Evolutionary conservation across 225 moss, liverwort and hornwort genomes (phyloP), one percentile per base, ranked within the genome.

Genomic region (Lunularia cruciata): DNA sequence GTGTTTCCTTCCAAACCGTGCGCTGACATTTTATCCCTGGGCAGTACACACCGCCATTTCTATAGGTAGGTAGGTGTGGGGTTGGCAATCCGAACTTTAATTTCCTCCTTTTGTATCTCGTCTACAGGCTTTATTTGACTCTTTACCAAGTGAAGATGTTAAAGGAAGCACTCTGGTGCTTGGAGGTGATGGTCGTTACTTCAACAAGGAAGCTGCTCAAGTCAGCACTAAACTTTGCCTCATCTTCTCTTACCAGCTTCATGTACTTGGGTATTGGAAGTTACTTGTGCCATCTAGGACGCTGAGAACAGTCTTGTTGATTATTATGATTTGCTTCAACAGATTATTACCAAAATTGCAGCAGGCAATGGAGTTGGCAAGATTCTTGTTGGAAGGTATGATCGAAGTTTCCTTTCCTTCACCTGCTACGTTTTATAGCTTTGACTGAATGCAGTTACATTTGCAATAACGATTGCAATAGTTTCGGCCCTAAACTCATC

Each of bases 111-210:
- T 12, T 26, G 8, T 2, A 40, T 26, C 3, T 22, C 4, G 6
- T 61, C 39, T 6, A 61, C 78, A 84, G 74, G 76, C 96, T 39
- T 83, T 92, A 67, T 96, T 96, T 35, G 86, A 89, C 73, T 92
- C 92, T 47, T 73, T 96, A 8, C 86, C 89, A 6, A 60, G 76
- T 3, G 90, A 87, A 30, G 90, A 96, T 56, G 83, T 96, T 8
- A 72, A 90, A 65, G 92, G 87, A 30, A 92, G 92, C 68, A 87
- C 89, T 5, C 78, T 96, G 48, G 92, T 96, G 33, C 87, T 96
- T 25, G 96, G 96, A 26, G 96, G 96, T 36, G 96, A 96, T 47
- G 96, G 96, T 0, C 96, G 96, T 19, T 96, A 79, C 72, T 96
- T 92, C 68, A 96, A 96, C 72, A 92, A 90, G 70, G 90, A 90